Evolutionary conservation across 2,329 filamentous ascomycete genomes (phyloP), one percentile per base, ranked within the genome.

Genomic region (Sporothrix pallida): DNA sequence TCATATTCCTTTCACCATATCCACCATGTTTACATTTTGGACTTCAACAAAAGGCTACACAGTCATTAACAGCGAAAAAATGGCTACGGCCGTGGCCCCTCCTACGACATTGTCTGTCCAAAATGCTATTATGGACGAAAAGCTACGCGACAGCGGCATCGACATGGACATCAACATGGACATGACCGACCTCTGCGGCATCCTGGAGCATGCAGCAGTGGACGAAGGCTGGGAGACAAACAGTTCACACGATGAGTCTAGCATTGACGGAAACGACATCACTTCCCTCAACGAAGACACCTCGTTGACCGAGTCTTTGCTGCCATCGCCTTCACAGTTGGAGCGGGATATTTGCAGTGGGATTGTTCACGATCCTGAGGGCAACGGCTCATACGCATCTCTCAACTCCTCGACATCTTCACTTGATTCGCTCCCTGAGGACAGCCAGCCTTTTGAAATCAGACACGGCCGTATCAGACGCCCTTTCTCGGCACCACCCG

Each of bases 131-230:
- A 37, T 37, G 4, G 23, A 56, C 17, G 67, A 56, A 12, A 70
- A 37, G 48, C 12, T 42, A 13, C 15, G 42, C 4, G 67, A 70
- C 50, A 70, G 67, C 13, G 50, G 15, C 26, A 54, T 54, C 26
- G 20, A 31, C 26, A 31, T 54, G 20, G 50, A 63, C 15, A 63
- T n/a, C 15, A 13, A 44, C 17, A 23, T 20, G 17, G 67, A 50
- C 17, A 52, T 13, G 20, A 20, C 3, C 1, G 52, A 56, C 20
- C 3, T 68, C 3, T 70, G 67, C 26, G 67, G 67, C 17, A 15
- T 70, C 26, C 13, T 70, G 17, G 67, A 70, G 26, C 67, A 70
- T 48, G 48, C 50, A 2, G 20, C 15, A 2, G 67, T 70, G 48
- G 50, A 70, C 1, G 50, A 44, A 15, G 50, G 3, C 13, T 54